Percentiles rank a stretch among this genome's conserved stretches.
Conservation (phyloP, 2,329 filamentous ascomycete genomes). For the Stagonosporopsis vannaccii region DNA sequence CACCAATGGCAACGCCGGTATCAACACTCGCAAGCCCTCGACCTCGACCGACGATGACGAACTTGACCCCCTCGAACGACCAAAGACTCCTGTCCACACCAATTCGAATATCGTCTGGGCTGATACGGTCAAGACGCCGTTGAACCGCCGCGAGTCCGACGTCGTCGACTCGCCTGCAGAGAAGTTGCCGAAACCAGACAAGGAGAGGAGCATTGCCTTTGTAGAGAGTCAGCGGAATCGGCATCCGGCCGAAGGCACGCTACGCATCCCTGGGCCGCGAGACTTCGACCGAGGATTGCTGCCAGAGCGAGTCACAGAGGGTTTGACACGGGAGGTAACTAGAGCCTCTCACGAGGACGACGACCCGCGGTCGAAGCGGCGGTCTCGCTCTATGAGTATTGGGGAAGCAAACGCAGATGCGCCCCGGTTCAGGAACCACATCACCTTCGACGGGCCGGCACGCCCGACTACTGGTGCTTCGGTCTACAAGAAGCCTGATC, state of each 20-base stretch:
- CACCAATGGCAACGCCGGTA: conserved; percentile 46
- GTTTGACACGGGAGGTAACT: conserved; percentile 31
- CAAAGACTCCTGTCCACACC: conserved; percentile 20
- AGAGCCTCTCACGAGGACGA: conserved; percentile 36
- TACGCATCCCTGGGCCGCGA: conserved; percentile 89
- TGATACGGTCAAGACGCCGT: conserved; percentile 38
- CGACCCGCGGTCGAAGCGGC: conserved; percentile 17
- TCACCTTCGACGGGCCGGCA: conserved; percentile 72
- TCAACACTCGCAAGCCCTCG: conserved; percentile 9
- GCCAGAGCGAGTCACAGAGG: conserved; percentile 65
- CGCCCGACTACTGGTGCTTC: conserved; percentile 42
- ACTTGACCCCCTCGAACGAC: conserved; percentile 26
- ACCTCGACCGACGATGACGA: conserved; percentile 26
- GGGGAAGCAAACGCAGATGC: conserved; percentile 48
- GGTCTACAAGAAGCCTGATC: conserved; percentile 31
- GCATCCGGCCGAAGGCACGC: conserved; percentile 72
- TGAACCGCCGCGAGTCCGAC: conserved; percentile 64
- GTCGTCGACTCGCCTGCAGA: conserved; percentile 68
- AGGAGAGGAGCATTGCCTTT: conserved; percentile 87
- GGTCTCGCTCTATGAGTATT: conserved; percentile 40
- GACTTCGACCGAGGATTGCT: conserved; percentile 85
- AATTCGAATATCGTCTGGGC: conserved; percentile 34
- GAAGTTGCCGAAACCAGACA: conserved; percentile 61
- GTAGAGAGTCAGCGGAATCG: conserved; percentile 83
- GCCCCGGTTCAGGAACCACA: conserved; percentile 59